Evolutionary conservation across 2,329 filamentous ascomycete genomes (phyloP), one percentile per base, ranked within the genome.

Genomic region (Zymoseptoria pseudotritici): DNA sequence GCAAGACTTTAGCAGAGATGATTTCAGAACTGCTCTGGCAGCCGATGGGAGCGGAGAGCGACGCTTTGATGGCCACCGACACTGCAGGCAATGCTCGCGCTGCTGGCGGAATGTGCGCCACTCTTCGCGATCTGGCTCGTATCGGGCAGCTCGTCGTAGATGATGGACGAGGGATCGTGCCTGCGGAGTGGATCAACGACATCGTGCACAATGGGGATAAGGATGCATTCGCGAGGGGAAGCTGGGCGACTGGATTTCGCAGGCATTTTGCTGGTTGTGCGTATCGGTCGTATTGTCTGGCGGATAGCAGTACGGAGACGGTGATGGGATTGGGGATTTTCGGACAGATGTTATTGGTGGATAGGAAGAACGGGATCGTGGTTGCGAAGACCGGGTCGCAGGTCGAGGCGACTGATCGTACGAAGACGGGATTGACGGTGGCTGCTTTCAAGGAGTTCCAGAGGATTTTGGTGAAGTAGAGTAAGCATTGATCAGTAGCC

Each of bases 21-120:
- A 42, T 67, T 9, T 22, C 57, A 6, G 63, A 68, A 20, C 53
- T 66, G n/a, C 54, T 69, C 1, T 68, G 66, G 66, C 49, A 66
- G 46, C 65, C 67, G 1, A 63, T 68, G 59, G 66, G 65, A 3
- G 66, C 65, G 2, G 67, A 69, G 46, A 61, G 58, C 56, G 62
- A 67, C 51, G 66, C 66, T 11, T 11, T 59, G 0, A 52, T 69
- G 19, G 57, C 64, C 1, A 50, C 67, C 8, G 67, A 69, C 51
- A 56, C 56, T 10, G 50, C 63, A 29, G 67, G 66, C 6, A 58
- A 51, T 29, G 61, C 62, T 22, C 50, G 67, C 9, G 63, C 62
- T 3, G 66, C 67, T 19, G 67, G 67, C 2, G 67, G 67, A 3
- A 21, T 67, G 11, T 67, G 61, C 52, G 62, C 65, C 2, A 66